Conservation (phyloP, 2,329 filamentous ascomycete species). For the Colletotrichum orchidophilum region DNA sequence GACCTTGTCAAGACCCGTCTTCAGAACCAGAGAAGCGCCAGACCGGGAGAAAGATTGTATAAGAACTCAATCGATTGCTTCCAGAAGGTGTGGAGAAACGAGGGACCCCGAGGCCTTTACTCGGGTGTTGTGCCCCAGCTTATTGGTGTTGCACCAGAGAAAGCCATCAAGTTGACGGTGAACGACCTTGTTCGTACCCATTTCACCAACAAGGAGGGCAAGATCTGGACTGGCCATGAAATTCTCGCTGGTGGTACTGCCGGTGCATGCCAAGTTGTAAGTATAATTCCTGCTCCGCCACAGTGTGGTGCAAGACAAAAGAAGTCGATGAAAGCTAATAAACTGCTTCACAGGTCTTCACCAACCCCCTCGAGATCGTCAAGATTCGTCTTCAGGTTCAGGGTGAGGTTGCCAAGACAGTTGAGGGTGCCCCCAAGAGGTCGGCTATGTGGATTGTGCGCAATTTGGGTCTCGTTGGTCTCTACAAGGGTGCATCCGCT, state of each 20-base stretch:
- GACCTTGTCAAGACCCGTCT: slow-evolving; percentile 98
- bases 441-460: slow-evolving; percentile 98
- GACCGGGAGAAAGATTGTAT: slow-evolving; percentile 88
- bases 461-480: slow-evolving; percentile 90
- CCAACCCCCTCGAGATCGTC: slow-evolving; percentile 97
- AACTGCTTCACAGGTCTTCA: slow-evolving; percentile 75
- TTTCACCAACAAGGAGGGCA: slow-evolving; percentile 78
- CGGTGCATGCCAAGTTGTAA: slow-evolving; percentile 94
- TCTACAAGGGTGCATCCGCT: slow-evolving; percentile 96
- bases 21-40: slow-evolving; percentile 91
- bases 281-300: slow-evolving; percentile 46
- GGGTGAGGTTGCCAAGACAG: slow-evolving; percentile 90
- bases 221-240: slow-evolving; percentile 78
- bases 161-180: slow-evolving; percentile 98
- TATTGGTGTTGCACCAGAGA: slow-evolving; percentile 97
- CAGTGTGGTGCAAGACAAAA: not conserved
- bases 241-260: slow-evolving; percentile 88
- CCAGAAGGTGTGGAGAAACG: slow-evolving; percentile 90
- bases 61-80: slow-evolving; percentile 98
- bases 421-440: slow-evolving; percentile 83
- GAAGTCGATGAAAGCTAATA: slow-evolving; percentile 25
- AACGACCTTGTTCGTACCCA: slow-evolving; percentile 88
- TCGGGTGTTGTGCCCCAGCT: slow-evolving; percentile 95
- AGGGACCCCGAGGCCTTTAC: slow-evolving; percentile 90
- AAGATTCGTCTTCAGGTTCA: slow-evolving; percentile 99